Evolutionary conservation across 495 filamentous ascomycete genomes (phyloP), one percentile per base, ranked within the genome.

Genomic region (Echria macrotheca): DNA sequence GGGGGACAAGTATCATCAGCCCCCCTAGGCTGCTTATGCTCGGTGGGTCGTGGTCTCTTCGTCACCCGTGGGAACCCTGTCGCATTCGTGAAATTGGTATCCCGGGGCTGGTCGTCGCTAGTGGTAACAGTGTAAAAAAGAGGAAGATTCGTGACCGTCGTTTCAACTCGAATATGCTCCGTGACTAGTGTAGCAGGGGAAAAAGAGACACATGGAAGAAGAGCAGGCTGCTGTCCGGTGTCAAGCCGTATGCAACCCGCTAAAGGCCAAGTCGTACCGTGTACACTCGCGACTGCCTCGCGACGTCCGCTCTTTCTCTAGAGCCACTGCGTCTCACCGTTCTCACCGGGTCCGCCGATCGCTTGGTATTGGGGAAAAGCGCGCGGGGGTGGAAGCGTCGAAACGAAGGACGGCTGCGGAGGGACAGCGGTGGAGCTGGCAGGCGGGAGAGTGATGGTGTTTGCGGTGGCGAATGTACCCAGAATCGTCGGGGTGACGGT

Each of bases 231-330:
- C 14, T 61, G 49, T 50, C 43, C 60, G 53, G 56, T 56, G 49
- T 56, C 53, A 52, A 53, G 35, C 43, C 53, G 44, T 49, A 36
- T 47, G 44, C 42, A 49, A 44, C 49, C 55, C 46, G 37, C 38
- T 56, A 22, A 47, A 47, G 57, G 52, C 50, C 38, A 47, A 57
- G 53, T 60, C 59, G 56, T 69, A 65, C 56, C 64, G 44, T 67
- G 6, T 60, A 60, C 58, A 63, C 53, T 28, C 45, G 23, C 59
- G 42, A 23, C 24, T 42, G 47, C 44, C 26, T 15, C 40, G 6
- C 46, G 17, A 32, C 31, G 45, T 42, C 33, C 2, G 11, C 35
- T 24, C 19, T 21, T 26, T 1, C 10, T 14, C 37, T 66, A 66
- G 44, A 66, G 51, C 63, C 63, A 66, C 38, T n/a, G n/a, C n/a